Evolutionary conservation across 148 eudicot species (phyloP).

Genomic region (Vaccinium vitisidaea): DNA sequence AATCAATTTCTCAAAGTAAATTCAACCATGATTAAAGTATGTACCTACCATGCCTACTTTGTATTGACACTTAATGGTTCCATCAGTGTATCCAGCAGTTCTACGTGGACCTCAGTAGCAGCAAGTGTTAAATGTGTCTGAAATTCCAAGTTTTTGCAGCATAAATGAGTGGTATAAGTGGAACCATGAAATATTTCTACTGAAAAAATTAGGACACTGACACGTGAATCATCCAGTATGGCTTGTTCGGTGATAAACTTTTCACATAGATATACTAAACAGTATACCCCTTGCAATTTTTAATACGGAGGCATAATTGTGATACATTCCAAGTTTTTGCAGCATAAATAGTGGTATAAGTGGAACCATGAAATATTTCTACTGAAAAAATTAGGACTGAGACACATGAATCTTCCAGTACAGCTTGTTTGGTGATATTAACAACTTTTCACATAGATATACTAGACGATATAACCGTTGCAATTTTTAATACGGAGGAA

Average conservation of each 20-base stretch:
- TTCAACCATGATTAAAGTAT: neutral
- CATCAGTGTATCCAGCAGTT: neutral
- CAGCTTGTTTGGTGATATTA: neutral
- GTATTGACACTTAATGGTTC: neutral
- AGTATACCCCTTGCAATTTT: neutral
- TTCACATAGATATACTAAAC: neutral
- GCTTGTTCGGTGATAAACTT: neutral
- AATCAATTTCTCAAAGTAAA: neutral
- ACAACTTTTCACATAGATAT: neutral
- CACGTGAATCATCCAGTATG: neutral
- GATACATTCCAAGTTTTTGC: neutral
- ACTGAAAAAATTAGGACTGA: neutral
- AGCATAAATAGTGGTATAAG: neutral
- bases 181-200: neutral
- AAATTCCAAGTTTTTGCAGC: neutral
- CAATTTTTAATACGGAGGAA: neutral
- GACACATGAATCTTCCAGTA: neutral
- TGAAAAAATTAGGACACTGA: neutral
- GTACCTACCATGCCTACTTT: neutral
- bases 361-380: neutral
- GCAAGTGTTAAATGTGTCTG: neutral
- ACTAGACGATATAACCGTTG: neutral
- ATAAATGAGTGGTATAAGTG: neutral
- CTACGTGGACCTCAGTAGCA: neutral
- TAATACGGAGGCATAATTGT: neutral